Evolutionary conservation across 208 protist genomes (phyloP).

Genomic region (Angomonas desouzai): DNA sequence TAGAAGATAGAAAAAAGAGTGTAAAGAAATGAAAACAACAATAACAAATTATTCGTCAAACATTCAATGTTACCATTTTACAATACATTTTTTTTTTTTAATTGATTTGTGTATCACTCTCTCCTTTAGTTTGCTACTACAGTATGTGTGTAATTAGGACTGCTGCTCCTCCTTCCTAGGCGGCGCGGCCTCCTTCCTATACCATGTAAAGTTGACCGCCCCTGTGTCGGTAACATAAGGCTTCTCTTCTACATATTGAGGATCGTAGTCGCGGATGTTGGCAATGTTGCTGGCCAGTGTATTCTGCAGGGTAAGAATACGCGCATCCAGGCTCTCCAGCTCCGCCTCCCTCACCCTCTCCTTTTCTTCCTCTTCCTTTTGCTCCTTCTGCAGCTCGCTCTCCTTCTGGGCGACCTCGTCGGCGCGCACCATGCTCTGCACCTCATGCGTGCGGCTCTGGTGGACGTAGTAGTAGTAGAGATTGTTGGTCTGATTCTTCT

Average conservation of each 20-base stretch:
- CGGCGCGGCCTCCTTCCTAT: conserved; percentile 21
- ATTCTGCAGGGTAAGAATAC: conserved; percentile 58
- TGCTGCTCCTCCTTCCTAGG: neutral
- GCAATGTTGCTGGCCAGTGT: conserved; percentile 58
- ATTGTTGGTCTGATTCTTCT: conserved; percentile 90
- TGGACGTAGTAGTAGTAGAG: conserved; percentile 89
- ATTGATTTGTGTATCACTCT: neutral
- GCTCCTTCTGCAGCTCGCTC: conserved; percentile 11
- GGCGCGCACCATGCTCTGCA: conserved; percentile 78
- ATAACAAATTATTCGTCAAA: too few species aligned
- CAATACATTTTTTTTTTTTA: neutral
- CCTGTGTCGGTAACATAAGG: conserved; percentile 67
- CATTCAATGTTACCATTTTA: too few species aligned
- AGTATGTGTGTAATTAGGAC: neutral
- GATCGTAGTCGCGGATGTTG: conserved; percentile 65
- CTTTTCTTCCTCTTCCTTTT: neutral
- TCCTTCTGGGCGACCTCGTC: conserved; percentile 56
- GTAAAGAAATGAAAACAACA: conserved; percentile 2
- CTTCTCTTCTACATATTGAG: conserved; percentile 40
- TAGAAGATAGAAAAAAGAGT: neutral
- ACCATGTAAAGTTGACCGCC: conserved; percentile 73
- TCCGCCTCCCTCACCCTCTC: conserved; percentile 7
- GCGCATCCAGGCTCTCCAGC: conserved; percentile 40
- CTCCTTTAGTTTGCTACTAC: conserved; percentile 1
- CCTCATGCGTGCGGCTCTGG: conserved; percentile 66